Evolutionary conservation across 108 stramenopile species (phyloP).

Genomic region (Cyclotella kingstonii): DNA sequence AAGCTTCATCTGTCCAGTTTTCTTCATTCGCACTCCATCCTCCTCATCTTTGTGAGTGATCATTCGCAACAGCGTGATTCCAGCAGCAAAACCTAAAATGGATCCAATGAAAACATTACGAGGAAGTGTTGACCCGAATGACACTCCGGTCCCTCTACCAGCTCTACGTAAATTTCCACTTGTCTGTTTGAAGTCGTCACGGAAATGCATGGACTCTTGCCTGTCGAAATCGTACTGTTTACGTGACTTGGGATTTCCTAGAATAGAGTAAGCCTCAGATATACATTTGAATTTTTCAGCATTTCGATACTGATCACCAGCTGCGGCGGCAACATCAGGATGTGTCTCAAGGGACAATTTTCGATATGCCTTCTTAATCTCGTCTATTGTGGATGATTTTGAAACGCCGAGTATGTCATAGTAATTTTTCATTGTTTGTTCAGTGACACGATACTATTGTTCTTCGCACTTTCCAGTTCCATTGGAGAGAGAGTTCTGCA

Average conservation of each 20-base stretch:
- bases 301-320: constrained; percentile 20
- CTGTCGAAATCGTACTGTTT: constrained; percentile 58
- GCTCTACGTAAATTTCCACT: constrained; percentile 10
- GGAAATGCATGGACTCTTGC: constrained; percentile 4
- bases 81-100: constrained; percentile 24
- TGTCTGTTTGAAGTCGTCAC: not conserved
- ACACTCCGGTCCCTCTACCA: constrained; percentile 10
- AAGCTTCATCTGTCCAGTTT: constrained; percentile 35
- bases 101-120: constrained; percentile 48
- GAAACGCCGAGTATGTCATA: constrained; percentile 84
- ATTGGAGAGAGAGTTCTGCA: too few species aligned
- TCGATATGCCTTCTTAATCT: constrained; percentile 93
- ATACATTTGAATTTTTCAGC: constrained; percentile 75
- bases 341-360: constrained; percentile 87
- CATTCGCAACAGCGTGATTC: constrained; percentile 4
- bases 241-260: constrained; percentile 55
- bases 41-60: constrained; percentile 13
- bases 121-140: constrained; percentile 35
- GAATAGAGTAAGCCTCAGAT: constrained; percentile 65
- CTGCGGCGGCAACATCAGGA: constrained; percentile 74
- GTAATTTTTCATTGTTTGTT: constrained; percentile 40
- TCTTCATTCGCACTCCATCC: constrained; percentile 19
- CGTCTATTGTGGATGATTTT: constrained; percentile 59
- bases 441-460: too few species aligned
- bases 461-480: too few species aligned